Evolutionary conservation across 208 protist species (phyloP).

Genomic region (Perkinsela sp.): DNA sequence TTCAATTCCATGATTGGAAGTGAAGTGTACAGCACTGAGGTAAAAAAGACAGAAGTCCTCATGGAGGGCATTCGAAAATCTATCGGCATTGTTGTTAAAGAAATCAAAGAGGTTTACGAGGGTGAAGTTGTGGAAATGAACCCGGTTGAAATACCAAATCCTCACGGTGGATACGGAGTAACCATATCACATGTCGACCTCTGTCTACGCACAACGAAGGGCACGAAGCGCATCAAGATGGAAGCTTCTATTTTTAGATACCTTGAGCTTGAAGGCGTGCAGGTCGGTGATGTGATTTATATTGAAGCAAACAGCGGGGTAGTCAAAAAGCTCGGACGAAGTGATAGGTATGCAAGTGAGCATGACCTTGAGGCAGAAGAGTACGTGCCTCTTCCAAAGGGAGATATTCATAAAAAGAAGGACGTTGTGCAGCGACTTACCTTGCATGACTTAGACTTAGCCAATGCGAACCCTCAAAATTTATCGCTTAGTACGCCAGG

Average conservation of each 20-base stretch:
- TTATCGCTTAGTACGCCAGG: constrained; percentile 84
- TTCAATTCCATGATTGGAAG: constrained; percentile 96
- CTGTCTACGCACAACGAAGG: constrained; percentile 89
- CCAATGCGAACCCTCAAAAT: constrained; percentile 85
- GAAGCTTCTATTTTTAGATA: constrained; percentile 95
- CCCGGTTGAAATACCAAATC: constrained; percentile 89
- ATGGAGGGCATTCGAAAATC: constrained; percentile 98
- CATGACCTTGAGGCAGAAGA: constrained; percentile 93
- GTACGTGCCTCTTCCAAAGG: constrained; percentile 98
- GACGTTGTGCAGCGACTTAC: constrained; percentile 98
- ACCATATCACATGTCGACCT: constrained; percentile 92
- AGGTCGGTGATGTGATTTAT: constrained; percentile 98
- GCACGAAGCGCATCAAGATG: constrained; percentile 91
- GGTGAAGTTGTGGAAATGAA: constrained; percentile 94
- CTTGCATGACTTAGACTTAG: constrained; percentile 97
- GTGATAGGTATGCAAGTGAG: constrained; percentile 78
- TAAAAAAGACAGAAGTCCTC: constrained; percentile 98
- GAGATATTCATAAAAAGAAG: constrained; percentile 99
- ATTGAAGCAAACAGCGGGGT: constrained; percentile 94
- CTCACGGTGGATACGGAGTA: constrained; percentile 88
- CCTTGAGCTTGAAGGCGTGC: constrained; percentile 92
- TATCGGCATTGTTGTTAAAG: constrained; percentile 98
- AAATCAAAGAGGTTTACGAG: constrained; percentile 99
- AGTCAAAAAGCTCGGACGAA: constrained; percentile 82
- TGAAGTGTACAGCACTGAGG: constrained; percentile 97